Evolutionary conservation across 73 alveolate species (phyloP).

Genomic region (Tetrahymena borealis): DNA sequence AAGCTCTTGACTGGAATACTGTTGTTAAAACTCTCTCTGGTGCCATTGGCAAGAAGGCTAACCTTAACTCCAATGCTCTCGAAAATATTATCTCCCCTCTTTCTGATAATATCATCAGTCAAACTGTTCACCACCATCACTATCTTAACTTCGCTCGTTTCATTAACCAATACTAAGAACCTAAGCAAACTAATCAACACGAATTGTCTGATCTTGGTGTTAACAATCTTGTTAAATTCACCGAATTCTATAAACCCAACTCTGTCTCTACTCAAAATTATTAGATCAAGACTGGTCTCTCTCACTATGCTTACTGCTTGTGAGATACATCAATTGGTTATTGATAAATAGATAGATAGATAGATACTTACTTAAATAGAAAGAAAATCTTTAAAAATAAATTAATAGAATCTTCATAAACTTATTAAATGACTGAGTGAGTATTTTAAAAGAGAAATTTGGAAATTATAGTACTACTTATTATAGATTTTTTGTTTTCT

Average conservation of each 20-base stretch:
- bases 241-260: neutral
- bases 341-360: too few relatives aligned
- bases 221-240: neutral
- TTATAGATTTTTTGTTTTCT: neutral
- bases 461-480: neutral
- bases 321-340: neutral
- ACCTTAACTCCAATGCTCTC: neutral
- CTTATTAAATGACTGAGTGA: neutral
- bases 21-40: neutral
- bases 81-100: neutral
- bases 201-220: neutral
- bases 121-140: neutral
- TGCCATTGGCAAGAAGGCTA: neutral
- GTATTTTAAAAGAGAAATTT: neutral
- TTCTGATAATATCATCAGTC: neutral
- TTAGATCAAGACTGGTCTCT: neutral
- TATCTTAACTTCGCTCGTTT: neutral
- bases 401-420: neutral
- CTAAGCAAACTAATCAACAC: neutral
- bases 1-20: neutral
- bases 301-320: conserved; percentile 1
- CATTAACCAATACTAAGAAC: neutral
- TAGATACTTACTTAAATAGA: neutral
- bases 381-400: neutral
- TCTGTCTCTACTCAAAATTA: neutral